Percentiles rank a stretch among this genome's conserved stretches.
These are phyloP conservation scores for Lagenaria siceraria DNA, from an alignment of 306 rosid species.

Conservation along the genomic window DNA sequence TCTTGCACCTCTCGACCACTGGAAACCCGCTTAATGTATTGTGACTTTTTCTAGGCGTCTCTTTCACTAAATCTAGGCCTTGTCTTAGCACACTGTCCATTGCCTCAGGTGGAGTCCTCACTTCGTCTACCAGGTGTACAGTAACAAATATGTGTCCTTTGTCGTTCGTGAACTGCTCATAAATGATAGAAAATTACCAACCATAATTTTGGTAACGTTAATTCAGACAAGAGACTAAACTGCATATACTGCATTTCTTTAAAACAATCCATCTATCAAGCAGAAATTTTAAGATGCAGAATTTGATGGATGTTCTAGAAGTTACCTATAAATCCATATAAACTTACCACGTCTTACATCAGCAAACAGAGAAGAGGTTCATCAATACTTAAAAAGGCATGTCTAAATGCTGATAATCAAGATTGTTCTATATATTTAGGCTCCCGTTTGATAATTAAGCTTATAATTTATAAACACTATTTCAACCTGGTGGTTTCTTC, in stretches of 20 bases:
- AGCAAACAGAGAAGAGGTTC: background rate
- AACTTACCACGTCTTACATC: background rate
- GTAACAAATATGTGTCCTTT: constrained; percentile 80
- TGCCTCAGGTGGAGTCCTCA: constrained; percentile 35
- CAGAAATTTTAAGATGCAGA: background rate
- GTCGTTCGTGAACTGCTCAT: constrained; percentile 61
- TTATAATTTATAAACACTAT: too few relatives aligned
- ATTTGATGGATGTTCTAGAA: background rate
- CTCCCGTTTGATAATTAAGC: background rate
- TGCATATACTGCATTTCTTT: background rate
- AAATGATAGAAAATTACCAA: background rate
- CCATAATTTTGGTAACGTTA: background rate
- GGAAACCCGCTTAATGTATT: constrained; percentile 74
- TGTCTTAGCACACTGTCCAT: constrained; percentile 63
- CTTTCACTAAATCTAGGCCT: constrained; percentile 35
- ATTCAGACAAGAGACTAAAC: background rate
- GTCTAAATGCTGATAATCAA: background rate
- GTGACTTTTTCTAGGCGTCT: constrained; percentile 16
- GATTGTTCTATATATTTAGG: background rate
- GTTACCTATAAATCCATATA: background rate
- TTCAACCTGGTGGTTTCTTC: too few relatives aligned
- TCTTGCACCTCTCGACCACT: constrained; percentile 75
- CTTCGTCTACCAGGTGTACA: constrained; percentile 71
- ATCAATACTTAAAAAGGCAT: background rate
- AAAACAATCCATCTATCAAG: background rate